phyloP scores from a whole-genome alignment of 192 early-diverging fungal species.

The Gigaspora rosea region DNA sequence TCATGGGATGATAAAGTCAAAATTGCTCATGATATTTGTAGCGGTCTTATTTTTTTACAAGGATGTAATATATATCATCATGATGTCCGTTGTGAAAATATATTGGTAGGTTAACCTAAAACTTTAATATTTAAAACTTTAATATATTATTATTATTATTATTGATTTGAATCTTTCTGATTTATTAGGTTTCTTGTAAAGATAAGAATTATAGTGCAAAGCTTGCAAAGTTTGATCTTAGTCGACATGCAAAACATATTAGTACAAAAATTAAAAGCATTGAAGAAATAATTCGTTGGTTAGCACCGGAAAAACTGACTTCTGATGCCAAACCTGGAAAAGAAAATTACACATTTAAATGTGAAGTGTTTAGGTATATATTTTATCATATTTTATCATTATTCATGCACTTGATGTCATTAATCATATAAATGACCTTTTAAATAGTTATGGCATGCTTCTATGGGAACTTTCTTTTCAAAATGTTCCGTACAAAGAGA shows the following conservation, averaged over 20 bases:
- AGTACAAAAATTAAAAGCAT: not conserved
- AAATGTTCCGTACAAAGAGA: not conserved
- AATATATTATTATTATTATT: not conserved
- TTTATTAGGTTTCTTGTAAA: not conserved
- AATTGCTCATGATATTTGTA: conserved; percentile 26
- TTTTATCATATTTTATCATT: not conserved
- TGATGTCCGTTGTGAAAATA: conserved; percentile 26
- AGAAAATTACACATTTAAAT: conserved; percentile 18
- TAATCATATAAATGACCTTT: not conserved
- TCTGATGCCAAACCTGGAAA: not conserved
- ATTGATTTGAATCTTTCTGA: not conserved
- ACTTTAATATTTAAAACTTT: too few species aligned
- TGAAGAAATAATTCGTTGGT: conserved; percentile 15
- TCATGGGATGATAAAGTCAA: not conserved
- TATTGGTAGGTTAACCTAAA: not conserved
- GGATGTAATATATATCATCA: conserved; percentile 13
- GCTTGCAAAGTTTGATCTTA: conserved; percentile 16
- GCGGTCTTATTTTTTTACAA: conserved; percentile 25
- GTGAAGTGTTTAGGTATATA: conserved; percentile 29
- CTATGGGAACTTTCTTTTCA: conserved; percentile 15
- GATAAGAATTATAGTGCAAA: not conserved
- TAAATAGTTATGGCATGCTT: conserved; percentile 13
- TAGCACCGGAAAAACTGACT: conserved; percentile 25
- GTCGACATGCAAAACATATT: not conserved
- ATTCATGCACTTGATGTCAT: not conserved